A percentile compares a stretch with the other conserved stretches of the same genome.
Conservation (phyloP, 345 rosid species). For the Boechera divaricarpa region DNA sequence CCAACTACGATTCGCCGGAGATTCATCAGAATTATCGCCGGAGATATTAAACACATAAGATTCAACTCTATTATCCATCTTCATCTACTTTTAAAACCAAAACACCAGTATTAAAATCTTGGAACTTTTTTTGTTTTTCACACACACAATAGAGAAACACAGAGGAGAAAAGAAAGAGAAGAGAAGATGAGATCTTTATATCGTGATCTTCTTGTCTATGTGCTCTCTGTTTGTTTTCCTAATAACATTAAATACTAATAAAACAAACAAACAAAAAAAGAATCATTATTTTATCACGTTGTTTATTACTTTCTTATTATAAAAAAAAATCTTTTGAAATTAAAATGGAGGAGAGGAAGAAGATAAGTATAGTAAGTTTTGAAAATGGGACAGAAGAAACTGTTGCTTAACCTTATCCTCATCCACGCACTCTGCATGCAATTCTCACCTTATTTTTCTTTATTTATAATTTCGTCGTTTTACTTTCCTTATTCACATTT, state of each 20-base stretch:
- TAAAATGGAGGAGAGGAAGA: conserved; percentile 1
- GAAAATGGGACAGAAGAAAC: conserved; percentile 30
- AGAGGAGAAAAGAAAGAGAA: conserved; percentile 3
- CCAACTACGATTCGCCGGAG: conserved; percentile 5
- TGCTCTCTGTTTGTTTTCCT: conserved; percentile 21
- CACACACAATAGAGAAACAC: conserved; percentile 7
- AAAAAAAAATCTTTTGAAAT: background rate
- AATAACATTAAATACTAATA: conserved; percentile 23
- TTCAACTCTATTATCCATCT: conserved; percentile 44
- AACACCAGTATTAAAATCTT: background rate
- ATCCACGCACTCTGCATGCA: conserved; percentile 42
- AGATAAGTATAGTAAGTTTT: conserved; percentile 31
- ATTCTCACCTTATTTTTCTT: conserved; percentile 2
- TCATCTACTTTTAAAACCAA: conserved; percentile 36
- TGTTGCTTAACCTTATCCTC: conserved; percentile 43
- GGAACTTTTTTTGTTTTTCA: background rate
- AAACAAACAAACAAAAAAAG: background rate
- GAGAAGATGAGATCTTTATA: conserved; percentile 42
- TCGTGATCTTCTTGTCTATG: conserved; percentile 22
- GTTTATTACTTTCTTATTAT: background rate
- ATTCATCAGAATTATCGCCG: conserved; percentile 20
- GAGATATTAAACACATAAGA: conserved; percentile 39
- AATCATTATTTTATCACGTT: conserved; percentile 30
- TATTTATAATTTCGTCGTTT: conserved; percentile 14
- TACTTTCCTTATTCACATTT: background rate